Percentiles rank a stretch among this genome's conserved stretches.
These are phyloP conservation scores for Trypanosoma congolense DNA, from an alignment of 208 protist genomes.

Conservation along the genomic window DNA sequence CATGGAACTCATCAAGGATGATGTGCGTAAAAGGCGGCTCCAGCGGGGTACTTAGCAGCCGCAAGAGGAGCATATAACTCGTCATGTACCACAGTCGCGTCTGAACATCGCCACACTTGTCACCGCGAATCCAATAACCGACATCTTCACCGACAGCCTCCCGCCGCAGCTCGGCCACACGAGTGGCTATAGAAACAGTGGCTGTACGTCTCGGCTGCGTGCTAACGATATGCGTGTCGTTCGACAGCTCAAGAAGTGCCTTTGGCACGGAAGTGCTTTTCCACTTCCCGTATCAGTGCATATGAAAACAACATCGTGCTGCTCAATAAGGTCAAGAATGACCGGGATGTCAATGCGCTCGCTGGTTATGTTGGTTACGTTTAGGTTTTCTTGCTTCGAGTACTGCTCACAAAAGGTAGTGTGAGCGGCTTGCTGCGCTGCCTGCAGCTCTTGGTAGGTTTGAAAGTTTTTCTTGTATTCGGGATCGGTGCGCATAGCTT, in stretches of 20 bases:
- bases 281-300: constrained; percentile 42
- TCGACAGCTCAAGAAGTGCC: constrained; percentile 26
- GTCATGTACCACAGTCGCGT: constrained; percentile 54
- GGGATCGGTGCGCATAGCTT: constrained; percentile 57
- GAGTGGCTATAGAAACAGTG: constrained; percentile 25
- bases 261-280: constrained; percentile 34
- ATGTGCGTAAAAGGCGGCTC: constrained; percentile 49
- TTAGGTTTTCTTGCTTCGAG: constrained; percentile 39
- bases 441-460: constrained; percentile 55
- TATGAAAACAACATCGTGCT: constrained; percentile 45
- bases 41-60: constrained; percentile 27
- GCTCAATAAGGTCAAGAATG: constrained; percentile 33
- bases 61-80: constrained; percentile 36
- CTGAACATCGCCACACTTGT: constrained; percentile 33
- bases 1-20: constrained; percentile 77
- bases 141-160: constrained; percentile 31
- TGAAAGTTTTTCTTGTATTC: constrained; percentile 69
- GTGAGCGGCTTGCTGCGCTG: constrained; percentile 43
- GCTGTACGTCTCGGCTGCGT: constrained; percentile 30
- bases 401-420: constrained; percentile 48
- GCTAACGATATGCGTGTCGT: constrained; percentile 23
- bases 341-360: constrained; percentile 75
- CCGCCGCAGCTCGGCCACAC: constrained; percentile 20
- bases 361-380: constrained; percentile 32
- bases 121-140: constrained; percentile 36